Conservation (phyloP, 441 rosid species). For the Macaranga tanarius region DNA sequence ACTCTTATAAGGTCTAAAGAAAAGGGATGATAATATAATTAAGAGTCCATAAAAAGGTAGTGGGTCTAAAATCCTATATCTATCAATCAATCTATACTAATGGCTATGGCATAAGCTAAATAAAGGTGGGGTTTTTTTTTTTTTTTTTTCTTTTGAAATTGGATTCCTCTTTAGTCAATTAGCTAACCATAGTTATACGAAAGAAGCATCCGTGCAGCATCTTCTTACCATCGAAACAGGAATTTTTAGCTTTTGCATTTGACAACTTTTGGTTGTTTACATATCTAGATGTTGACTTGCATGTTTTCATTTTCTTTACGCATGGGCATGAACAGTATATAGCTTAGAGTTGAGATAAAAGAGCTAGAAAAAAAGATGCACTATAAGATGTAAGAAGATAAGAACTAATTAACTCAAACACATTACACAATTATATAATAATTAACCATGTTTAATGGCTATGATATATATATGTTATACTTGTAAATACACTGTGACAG, state of each 20-base stretch:
- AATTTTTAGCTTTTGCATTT: slow-evolving; percentile 21
- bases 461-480: too few relatives aligned
- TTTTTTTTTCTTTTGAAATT: background rate
- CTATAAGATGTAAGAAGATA: too few relatives aligned
- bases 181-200: background rate
- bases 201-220: slow-evolving; percentile 35
- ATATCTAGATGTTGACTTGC: slow-evolving; percentile 38
- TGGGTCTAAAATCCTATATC: background rate
- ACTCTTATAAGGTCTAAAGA: background rate
- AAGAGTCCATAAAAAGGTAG: slow-evolving; percentile 10
- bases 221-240: slow-evolving; percentile 32
- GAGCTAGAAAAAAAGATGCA: too few relatives aligned
- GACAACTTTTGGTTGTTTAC: slow-evolving; percentile 28
- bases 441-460: too few relatives aligned
- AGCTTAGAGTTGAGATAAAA: too few relatives aligned
- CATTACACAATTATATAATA: too few relatives aligned
- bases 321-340: slow-evolving; percentile 27
- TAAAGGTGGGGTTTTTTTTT: background rate
- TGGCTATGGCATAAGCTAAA: background rate
- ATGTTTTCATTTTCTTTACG: slow-evolving; percentile 25
- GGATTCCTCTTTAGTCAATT: slow-evolving; percentile 28
- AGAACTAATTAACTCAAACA: too few relatives aligned
- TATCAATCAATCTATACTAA: background rate
- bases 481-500: too few relatives aligned
- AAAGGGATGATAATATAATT: slow-evolving; percentile 8